phyloP scores from a whole-genome alignment of 73 alveolate species.

The Paramecium biaurelia region DNA sequence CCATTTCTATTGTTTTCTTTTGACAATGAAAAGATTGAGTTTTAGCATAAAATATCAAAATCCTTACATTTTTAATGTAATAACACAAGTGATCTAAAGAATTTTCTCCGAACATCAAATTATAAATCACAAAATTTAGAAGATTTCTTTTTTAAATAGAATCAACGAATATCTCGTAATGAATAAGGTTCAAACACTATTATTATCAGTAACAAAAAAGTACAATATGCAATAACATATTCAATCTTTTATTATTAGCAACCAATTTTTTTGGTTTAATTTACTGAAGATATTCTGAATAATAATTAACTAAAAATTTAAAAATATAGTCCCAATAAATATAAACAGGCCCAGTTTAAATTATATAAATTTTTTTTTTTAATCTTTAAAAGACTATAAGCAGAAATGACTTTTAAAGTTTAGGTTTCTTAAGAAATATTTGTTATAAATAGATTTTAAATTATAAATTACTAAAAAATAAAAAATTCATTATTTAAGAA shows the following conservation, averaged over 20 bases:
- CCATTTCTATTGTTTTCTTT: background rate
- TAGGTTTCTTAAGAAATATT: background rate
- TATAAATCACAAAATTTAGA: background rate
- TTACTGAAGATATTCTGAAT: background rate
- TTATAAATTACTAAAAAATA: background rate
- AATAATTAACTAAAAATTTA: background rate
- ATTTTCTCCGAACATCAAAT: background rate
- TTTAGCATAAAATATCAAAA: background rate
- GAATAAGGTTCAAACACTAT: background rate
- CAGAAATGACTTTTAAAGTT: background rate
- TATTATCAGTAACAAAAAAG: background rate
- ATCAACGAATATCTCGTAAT: background rate
- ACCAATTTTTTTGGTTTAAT: background rate
- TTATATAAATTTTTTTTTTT: background rate
- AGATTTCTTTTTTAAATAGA: background rate
- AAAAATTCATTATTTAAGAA: background rate
- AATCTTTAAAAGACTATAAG: background rate
- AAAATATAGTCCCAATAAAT: background rate
- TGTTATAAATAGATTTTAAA: background rate
- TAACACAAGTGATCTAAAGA: background rate
- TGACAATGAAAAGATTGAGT: background rate
- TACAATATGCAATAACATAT: background rate
- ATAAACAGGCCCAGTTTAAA: background rate
- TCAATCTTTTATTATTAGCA: background rate
- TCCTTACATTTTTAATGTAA: background rate